Evolutionary conservation across 2,329 filamentous ascomycete genomes (phyloP).

Genomic region (Phoma sp.): DNA sequence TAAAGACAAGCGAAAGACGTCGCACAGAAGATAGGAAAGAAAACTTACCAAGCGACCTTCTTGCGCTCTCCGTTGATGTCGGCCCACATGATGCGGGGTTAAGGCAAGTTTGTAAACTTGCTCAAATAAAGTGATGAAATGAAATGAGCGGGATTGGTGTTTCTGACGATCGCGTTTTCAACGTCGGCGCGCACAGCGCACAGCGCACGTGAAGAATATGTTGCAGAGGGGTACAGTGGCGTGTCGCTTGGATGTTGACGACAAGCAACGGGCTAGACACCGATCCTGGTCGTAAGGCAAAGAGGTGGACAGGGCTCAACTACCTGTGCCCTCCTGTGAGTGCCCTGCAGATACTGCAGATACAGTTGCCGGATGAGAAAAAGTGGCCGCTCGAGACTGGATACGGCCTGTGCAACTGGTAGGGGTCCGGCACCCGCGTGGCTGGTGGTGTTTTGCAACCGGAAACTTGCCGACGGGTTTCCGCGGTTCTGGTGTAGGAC

Average conservation of each 20-base stretch:
- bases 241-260: conserved; percentile 24
- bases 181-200: conserved; percentile 25
- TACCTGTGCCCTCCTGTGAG: conserved; percentile 17
- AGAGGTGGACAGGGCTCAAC: conserved; percentile 31
- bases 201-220: conserved; percentile 35
- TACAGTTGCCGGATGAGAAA: conserved; percentile 8
- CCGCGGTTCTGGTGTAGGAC: conserved; percentile 22
- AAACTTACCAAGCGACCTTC: conserved; percentile 75
- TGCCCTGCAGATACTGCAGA: conserved; percentile 7
- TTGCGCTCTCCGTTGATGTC: conserved; percentile 71
- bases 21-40: neutral
- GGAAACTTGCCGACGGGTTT: conserved; percentile 25
- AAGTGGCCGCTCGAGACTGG: conserved; percentile 21
- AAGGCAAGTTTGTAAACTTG: conserved; percentile 34
- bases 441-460: conserved; percentile 27
- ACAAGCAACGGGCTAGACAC: conserved; percentile 20
- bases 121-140: conserved; percentile 32
- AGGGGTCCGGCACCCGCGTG: conserved; percentile 31
- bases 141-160: conserved; percentile 26
- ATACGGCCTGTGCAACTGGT: conserved; percentile 24
- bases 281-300: conserved; percentile 28
- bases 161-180: conserved; percentile 23
- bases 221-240: conserved; percentile 35
- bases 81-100: conserved; percentile 60
- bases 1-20: neutral